A percentile compares a stretch with the other conserved stretches of the same genome.
phyloP scores from a whole-genome alignment of 2,329 filamentous ascomycete species.

The Erysiphe pulchra region DNA sequence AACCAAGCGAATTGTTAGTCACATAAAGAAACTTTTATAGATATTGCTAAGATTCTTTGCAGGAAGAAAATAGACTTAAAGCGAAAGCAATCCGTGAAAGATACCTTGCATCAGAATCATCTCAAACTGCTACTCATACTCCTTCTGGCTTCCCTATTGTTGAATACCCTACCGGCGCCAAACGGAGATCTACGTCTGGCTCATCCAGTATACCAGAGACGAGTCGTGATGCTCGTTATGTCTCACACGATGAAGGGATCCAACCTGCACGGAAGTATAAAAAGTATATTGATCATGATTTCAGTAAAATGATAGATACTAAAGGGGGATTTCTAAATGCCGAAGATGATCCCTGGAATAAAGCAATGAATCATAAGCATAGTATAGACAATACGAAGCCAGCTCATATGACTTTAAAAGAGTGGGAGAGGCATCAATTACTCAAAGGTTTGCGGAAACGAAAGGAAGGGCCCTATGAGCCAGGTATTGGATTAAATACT shows the following conservation, averaged over 20 bases:
- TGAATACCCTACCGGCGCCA: conserved; percentile 32
- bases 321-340: conserved; percentile 85
- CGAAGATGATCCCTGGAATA: conserved; percentile 78
- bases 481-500: conserved; percentile 47
- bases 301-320: conserved; percentile 92
- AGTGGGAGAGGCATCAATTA: conserved; percentile 72
- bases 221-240: conserved; percentile 40
- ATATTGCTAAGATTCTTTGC: conserved; percentile 1
- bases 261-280: conserved; percentile 68
- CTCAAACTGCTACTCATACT: conserved; percentile 12
- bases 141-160: conserved; percentile 25
- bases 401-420: conserved; percentile 63
- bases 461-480: conserved; percentile 67
- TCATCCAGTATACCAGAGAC: conserved; percentile 28
- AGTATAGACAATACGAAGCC: conserved; percentile 37
- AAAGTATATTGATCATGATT: conserved; percentile 93
- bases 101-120: conserved; percentile 33
- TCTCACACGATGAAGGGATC: conserved; percentile 5
- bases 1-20: conserved; percentile 26
- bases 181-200: conserved; percentile 43
- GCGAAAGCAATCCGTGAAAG: conserved; percentile 68
- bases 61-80: conserved; percentile 73
- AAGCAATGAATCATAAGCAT: conserved; percentile 37
- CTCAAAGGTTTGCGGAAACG: conserved; percentile 45
- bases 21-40: not conserved